phyloP scores from a whole-genome alignment of 2,329 filamentous ascomycete genomes.

The Coniochaeta ligniaria region DNA sequence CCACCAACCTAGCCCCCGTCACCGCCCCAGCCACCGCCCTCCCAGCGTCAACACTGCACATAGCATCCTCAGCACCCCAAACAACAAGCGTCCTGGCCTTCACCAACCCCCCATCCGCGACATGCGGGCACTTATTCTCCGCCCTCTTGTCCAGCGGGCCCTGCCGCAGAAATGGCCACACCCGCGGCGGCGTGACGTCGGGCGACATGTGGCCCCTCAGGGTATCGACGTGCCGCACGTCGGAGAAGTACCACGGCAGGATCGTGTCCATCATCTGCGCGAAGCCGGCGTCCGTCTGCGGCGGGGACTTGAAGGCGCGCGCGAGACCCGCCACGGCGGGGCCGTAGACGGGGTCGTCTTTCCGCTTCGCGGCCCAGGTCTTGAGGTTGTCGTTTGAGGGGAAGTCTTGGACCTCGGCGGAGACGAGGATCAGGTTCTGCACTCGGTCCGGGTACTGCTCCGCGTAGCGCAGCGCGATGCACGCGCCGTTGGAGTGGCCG shows the following conservation, averaged over 20 bases:
- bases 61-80: constrained; percentile 1
- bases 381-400: background rate
- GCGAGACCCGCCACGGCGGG: background rate
- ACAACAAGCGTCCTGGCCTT: background rate
- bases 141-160: background rate
- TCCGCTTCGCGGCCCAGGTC: background rate
- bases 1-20: background rate
- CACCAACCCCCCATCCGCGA: background rate
- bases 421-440: background rate
- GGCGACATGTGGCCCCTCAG: background rate
- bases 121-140: background rate
- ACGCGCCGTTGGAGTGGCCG: background rate
- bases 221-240: background rate
- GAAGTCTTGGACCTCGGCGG: background rate
- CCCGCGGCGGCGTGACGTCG: background rate
- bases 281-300: background rate
- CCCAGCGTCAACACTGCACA: background rate
- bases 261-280: background rate
- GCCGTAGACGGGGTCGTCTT: constrained; percentile 1
- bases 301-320: background rate
- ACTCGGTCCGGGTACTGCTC: background rate
- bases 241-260: constrained; percentile 4
- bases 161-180: background rate
- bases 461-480: constrained; percentile 2
- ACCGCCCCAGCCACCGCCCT: background rate